Percentiles rank a stretch among this genome's conserved stretches.
phyloP scores from a whole-genome alignment of 1,284 basidiomycete genomes.

The Entoloma clypeatum region DNA sequence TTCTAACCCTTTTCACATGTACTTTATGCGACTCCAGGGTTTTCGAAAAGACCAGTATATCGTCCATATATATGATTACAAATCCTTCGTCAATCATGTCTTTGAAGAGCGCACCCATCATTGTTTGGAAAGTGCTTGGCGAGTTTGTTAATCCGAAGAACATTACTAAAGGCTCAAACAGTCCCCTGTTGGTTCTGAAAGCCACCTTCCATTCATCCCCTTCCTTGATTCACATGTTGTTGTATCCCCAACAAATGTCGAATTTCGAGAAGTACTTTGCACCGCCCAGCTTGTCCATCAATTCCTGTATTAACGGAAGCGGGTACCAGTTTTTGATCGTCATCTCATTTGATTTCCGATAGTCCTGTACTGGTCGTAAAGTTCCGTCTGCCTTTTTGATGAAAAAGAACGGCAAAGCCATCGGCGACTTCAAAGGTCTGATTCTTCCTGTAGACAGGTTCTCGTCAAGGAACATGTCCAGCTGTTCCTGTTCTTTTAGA shows the following conservation, averaged over 20 bases:
- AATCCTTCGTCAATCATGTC: slow-evolving; percentile 18
- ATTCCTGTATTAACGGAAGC: slow-evolving; percentile 32
- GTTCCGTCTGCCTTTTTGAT: too few species aligned
- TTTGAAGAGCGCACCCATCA: slow-evolving; percentile 22
- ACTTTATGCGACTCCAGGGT: too few species aligned
- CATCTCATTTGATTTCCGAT: too few species aligned
- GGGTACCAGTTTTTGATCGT: too few species aligned
- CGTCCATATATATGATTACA: slow-evolving; percentile 13
- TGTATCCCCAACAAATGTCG: slow-evolving; percentile 30
- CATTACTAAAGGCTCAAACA: slow-evolving; percentile 30
- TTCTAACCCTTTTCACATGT: too few species aligned
- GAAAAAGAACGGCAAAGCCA: too few species aligned
- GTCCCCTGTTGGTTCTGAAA: slow-evolving; percentile 28
- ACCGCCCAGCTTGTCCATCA: slow-evolving; percentile 24
- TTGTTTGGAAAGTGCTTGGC: slow-evolving; percentile 24
- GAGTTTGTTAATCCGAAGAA: slow-evolving; percentile 31
- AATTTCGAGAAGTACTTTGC: slow-evolving; percentile 33
- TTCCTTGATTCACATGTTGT: slow-evolving; percentile 27
- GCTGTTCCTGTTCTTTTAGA: too few species aligned
- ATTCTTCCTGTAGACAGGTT: too few species aligned
- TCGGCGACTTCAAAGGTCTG: too few species aligned
- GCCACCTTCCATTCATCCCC: slow-evolving; percentile 33
- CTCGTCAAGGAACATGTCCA: too few species aligned
- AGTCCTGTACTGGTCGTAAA: too few species aligned
- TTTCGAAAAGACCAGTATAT: too few species aligned